Conservation (phyloP, 345 rosid species). For the Turnera subulata region DNA sequence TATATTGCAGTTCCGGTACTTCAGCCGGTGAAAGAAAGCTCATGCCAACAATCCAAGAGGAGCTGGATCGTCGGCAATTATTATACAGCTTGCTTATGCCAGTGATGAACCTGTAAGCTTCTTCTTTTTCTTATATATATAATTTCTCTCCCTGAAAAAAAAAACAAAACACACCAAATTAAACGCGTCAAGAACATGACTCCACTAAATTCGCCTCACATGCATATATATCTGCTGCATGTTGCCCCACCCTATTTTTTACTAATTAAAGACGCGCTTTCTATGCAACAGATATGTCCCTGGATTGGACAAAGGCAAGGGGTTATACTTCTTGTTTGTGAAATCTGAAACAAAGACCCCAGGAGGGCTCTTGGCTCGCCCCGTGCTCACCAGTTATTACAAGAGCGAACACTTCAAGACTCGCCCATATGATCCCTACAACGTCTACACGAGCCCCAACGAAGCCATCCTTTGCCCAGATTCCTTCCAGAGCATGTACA, state of each 20-base stretch:
- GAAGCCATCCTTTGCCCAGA: conserved; percentile 39
- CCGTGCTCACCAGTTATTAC: conserved; percentile 44
- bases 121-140: neutral
- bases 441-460: conserved; percentile 36
- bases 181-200: neutral
- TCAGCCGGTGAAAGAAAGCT: conserved; percentile 98
- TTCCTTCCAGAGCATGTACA: conserved; percentile 43
- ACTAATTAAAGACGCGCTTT: neutral
- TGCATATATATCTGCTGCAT: neutral
- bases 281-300: conserved; percentile 61
- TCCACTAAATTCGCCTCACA: conserved; percentile 13
- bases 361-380: conserved; percentile 40
- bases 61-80: conserved; percentile 88
- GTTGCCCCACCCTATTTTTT: neutral
- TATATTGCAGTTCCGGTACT: conserved; percentile 73
- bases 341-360: conserved; percentile 39
- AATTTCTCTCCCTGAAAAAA: neutral
- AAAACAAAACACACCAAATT: neutral
- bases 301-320: conserved; percentile 90
- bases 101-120: conserved; percentile 95
- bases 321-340: conserved; percentile 44
- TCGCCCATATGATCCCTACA: conserved; percentile 36
- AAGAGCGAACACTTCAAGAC: conserved; percentile 39
- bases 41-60: conserved; percentile 92
- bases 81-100: conserved; percentile 94